Percentiles rank a stretch among this genome's conserved stretches.
phyloP scores from a whole-genome alignment of 2,329 filamentous ascomycete genomes.

The Alternaria ventricosa region DNA sequence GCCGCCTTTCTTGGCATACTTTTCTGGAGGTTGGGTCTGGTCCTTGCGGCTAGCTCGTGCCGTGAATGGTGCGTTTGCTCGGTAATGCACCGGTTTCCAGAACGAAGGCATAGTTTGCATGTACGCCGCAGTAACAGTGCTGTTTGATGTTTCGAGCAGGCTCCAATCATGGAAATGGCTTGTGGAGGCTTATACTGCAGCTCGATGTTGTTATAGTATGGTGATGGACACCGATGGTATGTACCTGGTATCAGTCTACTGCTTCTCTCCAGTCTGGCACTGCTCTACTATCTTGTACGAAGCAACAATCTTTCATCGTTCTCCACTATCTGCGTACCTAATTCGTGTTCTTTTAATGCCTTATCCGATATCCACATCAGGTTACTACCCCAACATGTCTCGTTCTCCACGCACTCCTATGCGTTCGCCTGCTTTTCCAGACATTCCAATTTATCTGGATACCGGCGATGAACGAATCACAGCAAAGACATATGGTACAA shows the following conservation, averaged over 20 bases:
- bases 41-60: constrained; percentile 29
- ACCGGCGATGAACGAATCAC: constrained; percentile 18
- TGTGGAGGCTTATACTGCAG: constrained; percentile 19
- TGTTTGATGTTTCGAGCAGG: constrained; percentile 31
- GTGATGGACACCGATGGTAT: constrained; percentile 12
- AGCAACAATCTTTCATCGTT: background rate
- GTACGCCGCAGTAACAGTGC: constrained; percentile 27
- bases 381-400: constrained; percentile 6
- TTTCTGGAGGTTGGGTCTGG: constrained; percentile 25
- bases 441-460: constrained; percentile 36
- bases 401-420: constrained; percentile 12
- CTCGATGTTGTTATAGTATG: constrained; percentile 24
- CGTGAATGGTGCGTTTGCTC: constrained; percentile 33
- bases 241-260: constrained; percentile 14
- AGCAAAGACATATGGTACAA: constrained; percentile 26
- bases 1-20: constrained; percentile 36
- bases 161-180: constrained; percentile 19
- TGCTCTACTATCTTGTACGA: background rate
- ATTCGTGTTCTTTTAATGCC: constrained; percentile 21
- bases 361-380: constrained; percentile 19
- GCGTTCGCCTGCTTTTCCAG: constrained; percentile 28
- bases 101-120: constrained; percentile 30
- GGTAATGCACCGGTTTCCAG: constrained; percentile 29
- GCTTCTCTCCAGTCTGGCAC: constrained; percentile 13
- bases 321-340: background rate